Evolutionary conservation across 805 yeast species (phyloP).

Genomic region (Candida berthetii): DNA sequence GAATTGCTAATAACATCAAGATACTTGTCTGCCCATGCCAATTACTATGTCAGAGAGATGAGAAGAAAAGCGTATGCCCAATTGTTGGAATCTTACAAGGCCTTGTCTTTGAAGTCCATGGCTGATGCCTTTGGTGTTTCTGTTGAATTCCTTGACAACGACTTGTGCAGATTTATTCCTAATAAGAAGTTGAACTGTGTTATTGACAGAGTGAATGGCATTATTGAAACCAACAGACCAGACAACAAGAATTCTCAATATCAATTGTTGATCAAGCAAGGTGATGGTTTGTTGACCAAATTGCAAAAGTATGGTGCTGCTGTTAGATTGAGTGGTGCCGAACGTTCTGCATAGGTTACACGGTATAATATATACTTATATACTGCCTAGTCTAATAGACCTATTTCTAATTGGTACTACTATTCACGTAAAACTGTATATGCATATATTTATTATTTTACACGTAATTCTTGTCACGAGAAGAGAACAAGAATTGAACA

Average conservation of each 20-base stretch:
- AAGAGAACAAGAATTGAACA: constrained; percentile 74
- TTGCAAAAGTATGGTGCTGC: constrained; percentile 97
- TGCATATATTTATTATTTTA: constrained; percentile 6
- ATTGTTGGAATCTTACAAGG: constrained; percentile 88
- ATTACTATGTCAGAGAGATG: constrained; percentile 84
- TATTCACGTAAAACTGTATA: no score
- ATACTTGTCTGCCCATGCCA: constrained; percentile 72
- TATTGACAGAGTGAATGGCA: constrained; percentile 91
- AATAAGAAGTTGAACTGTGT: constrained; percentile 92
- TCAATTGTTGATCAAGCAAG: constrained; percentile 81
- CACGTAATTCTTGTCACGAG: constrained; percentile 34
- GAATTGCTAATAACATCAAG: constrained; percentile 57
- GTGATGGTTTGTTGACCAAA: constrained; percentile 88
- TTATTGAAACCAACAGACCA: constrained; percentile 92
- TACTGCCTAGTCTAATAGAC: neutral
- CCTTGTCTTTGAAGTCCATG: constrained; percentile 86
- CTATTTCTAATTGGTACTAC: no score
- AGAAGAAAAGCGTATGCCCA: constrained; percentile 94
- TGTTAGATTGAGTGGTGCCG: constrained; percentile 91
- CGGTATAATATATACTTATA: neutral
- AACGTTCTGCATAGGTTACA: constrained; percentile 35
- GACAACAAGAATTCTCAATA: constrained; percentile 95
- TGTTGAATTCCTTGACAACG: constrained; percentile 79
- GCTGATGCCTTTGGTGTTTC: constrained; percentile 90
- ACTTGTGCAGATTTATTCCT: constrained; percentile 86